Conservation (phyloP, 2,329 filamentous ascomycete genomes). For the Colletotrichum lini region DNA sequence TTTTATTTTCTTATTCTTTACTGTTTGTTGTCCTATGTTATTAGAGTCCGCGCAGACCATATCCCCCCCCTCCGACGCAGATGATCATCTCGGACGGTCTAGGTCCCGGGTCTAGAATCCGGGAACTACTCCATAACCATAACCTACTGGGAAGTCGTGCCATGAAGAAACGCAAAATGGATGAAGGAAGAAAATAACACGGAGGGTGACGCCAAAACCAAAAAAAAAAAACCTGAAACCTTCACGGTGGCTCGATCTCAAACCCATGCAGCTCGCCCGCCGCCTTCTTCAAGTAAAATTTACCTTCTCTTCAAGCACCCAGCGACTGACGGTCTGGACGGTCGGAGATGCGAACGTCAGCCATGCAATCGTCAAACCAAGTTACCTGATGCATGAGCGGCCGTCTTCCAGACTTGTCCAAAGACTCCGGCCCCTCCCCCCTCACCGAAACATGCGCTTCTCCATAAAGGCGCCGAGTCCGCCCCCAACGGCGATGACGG, state of each 20-base stretch:
- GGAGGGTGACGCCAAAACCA: too few species aligned
- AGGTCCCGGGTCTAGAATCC: conserved; percentile 23
- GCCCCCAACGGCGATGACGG: not conserved
- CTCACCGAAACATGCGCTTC: conserved; percentile 16
- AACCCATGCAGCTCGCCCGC: not conserved
- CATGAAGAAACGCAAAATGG: too few species aligned
- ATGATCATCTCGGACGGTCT: conserved; percentile 25
- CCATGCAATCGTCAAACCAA: too few species aligned
- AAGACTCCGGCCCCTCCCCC: not conserved
- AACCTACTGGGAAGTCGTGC: too few species aligned
- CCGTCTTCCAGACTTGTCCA: not conserved
- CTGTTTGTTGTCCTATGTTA: not conserved
- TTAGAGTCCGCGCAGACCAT: too few species aligned
- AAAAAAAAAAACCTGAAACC: not conserved
- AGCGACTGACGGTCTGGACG: not conserved
- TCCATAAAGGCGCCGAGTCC: conserved; percentile 39
- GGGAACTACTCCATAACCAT: not conserved
- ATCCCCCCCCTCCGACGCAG: not conserved
- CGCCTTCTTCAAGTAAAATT: not conserved
- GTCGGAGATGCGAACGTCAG: not conserved
- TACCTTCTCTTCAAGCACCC: not conserved
- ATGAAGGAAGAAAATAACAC: too few species aligned
- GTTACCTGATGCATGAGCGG: too few species aligned
- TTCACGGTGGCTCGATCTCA: not conserved
- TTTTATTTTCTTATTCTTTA: not conserved